A percentile compares a stretch with the other conserved stretches of the same genome.
phyloP scores from a whole-genome alignment of 2,329 filamentous ascomycete species.

The Sporothrix protearum region DNA sequence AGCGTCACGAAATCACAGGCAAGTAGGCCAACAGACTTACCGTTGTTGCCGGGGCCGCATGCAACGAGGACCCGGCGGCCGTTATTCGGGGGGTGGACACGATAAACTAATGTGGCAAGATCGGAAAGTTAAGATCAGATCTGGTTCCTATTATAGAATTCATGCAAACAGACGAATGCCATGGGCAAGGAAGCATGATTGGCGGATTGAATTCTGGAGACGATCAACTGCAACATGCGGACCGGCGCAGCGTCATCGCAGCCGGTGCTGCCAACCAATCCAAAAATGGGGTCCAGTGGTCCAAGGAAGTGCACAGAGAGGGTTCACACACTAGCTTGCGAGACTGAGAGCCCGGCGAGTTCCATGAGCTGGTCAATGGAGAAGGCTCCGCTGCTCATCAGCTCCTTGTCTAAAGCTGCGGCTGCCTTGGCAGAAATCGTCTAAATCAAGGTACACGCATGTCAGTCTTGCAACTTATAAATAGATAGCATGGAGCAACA shows the following conservation, averaged over 20 bases:
- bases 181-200: not conserved
- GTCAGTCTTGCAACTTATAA: not conserved
- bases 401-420: slow-evolving; percentile 82
- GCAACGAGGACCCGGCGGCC: slow-evolving; percentile 76
- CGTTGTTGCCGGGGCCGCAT: slow-evolving; percentile 81
- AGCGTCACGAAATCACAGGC: too few relatives aligned
- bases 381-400: slow-evolving; percentile 86
- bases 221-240: not conserved
- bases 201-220: not conserved
- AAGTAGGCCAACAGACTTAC: slow-evolving; percentile 37
- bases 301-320: not conserved
- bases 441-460: slow-evolving; percentile 42
- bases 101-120: slow-evolving; percentile 62
- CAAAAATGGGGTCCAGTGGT: not conserved
- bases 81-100: slow-evolving; percentile 69
- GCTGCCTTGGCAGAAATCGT: slow-evolving; percentile 85
- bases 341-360: slow-evolving; percentile 85
- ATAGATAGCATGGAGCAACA: too few relatives aligned
- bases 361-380: slow-evolving; percentile 98
- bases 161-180: not conserved
- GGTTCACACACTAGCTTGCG: slow-evolving; percentile 67
- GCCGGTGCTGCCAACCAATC: not conserved
- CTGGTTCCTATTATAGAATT: not conserved
- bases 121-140: not conserved
- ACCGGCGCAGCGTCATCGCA: not conserved